Base-by-base conservation (phyloP, 768 basidiomycete species). In the Boletellus ananiceps region DNA sequence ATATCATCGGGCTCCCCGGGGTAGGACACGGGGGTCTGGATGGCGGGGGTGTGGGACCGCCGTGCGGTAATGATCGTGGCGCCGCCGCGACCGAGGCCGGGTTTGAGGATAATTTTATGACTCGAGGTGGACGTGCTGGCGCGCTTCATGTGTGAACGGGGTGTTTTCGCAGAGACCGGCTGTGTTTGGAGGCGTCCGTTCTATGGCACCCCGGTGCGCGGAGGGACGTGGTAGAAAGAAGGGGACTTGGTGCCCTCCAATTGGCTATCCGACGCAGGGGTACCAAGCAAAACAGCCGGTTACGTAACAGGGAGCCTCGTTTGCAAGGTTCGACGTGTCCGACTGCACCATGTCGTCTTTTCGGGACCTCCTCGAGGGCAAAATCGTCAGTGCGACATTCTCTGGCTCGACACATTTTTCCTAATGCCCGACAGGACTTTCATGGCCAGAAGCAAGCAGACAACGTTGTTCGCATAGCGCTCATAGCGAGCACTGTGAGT, bases 61-160 rank as follows among this genome's bases (percentile, higher is more conserved):
- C 64, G 62, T 2, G 65, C 53, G 21, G 29, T 29, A 29, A 59
- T 59, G 54, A 64, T 61, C 15, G 54, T 66, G 2, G 51, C 60
- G 2, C 57, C 53, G 8, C 63, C 64, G 37, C 60, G 66, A 15
- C 61, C 62, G 11, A 65, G 52, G 29, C 69, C 71, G 2, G 72
- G 72, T 41, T 69, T 74, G 50, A 72, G 71, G 9, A 72, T 74
- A 37, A 74, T 74, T 63, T 71, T 74, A 21, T 58, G 67, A 13
- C 47, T 54, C 15, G 58, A 51, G 4, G 58, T 62, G 32, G 59
- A 61, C 11, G 52, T 50, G 34, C 53, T 44, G 19, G 18, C 9
- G 31, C 64, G 64, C 27, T 59, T 66, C 64, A 66, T 64, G 2
- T 40, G 43, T 40, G 39, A 23, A 1, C 13, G 8, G 39, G 29